Conservation (phyloP, 2,329 filamentous ascomycete genomes). For the Phialocephala sp. region DNA sequence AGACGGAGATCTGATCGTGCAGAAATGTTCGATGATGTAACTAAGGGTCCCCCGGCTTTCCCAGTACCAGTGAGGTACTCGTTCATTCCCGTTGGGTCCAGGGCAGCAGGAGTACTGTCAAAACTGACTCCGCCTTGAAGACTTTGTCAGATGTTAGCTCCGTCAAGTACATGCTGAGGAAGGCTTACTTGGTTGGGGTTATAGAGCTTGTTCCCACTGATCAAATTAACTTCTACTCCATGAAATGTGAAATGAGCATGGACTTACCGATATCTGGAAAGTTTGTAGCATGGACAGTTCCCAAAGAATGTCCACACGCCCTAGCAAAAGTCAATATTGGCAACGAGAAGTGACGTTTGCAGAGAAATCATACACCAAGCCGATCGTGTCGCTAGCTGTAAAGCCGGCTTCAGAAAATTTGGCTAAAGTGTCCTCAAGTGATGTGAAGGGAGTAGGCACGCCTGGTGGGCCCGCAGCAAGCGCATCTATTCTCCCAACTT, state of each 20-base stretch:
- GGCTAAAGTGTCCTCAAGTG: conserved; percentile 12
- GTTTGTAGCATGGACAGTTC: conserved; percentile 26
- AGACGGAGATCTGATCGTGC: conserved; percentile 28
- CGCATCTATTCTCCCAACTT: conserved; percentile 28
- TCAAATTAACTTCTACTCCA: neutral
- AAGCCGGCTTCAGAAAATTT: conserved; percentile 28
- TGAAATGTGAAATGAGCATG: neutral
- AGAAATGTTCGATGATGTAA: conserved; percentile 20
- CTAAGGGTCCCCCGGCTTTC: conserved; percentile 53
- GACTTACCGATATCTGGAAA: conserved; percentile 30
- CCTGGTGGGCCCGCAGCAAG: conserved; percentile 25
- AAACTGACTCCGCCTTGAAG: conserved; percentile 24
- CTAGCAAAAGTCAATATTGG: conserved; percentile 14
- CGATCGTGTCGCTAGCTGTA: conserved; percentile 22
- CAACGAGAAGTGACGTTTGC: neutral
- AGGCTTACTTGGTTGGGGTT: conserved; percentile 10
- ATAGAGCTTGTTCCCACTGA: conserved; percentile 11
- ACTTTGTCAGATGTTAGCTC: conserved; percentile 8
- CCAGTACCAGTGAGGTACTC: conserved; percentile 56
- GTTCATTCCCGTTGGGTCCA: conserved; percentile 60
- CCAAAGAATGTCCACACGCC: conserved; percentile 33
- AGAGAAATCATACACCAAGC: conserved; percentile 19
- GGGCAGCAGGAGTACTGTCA: conserved; percentile 54
- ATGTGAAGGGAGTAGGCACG: conserved; percentile 26
- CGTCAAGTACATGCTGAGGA: neutral